These are phyloP conservation scores for Fragilaria crotonensis DNA, from an alignment of 108 stramenopile genomes.

Conservation along the genomic window DNA sequence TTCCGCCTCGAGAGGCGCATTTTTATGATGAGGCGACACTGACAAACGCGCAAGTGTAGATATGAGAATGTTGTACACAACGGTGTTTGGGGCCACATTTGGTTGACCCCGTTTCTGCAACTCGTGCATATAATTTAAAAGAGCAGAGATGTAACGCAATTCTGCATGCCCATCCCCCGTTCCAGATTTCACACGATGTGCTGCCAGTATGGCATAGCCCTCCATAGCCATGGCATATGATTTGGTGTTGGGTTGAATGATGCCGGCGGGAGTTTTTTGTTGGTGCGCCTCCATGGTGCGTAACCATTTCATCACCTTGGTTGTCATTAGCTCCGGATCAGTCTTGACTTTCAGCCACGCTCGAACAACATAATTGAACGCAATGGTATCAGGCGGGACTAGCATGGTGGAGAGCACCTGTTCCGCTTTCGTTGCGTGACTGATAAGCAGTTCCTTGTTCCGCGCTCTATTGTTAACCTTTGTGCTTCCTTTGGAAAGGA, in stretches of 20 bases:
- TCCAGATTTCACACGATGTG: conserved; percentile 9
- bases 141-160: conserved; percentile 7
- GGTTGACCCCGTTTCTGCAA: conserved; percentile 30
- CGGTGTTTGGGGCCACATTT: conserved; percentile 35
- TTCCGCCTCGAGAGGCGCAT: conserved; percentile 53
- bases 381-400: conserved; percentile 50
- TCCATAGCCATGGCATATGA: conserved; percentile 74
- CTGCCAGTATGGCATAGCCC: conserved; percentile 39
- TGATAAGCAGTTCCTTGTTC: conserved; percentile 8
- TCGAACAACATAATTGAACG: conserved; percentile 69
- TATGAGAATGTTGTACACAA: conserved; percentile 66
- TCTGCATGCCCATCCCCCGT: not conserved
- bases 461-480: conserved; percentile 3
- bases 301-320: conserved; percentile 34
- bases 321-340: conserved; percentile 23
- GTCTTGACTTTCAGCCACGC: conserved; percentile 67
- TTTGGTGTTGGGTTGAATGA: conserved; percentile 46
- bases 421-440: conserved; percentile 42
- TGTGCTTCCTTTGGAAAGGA: conserved; percentile 54
- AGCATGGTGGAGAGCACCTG: conserved; percentile 32
- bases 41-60: conserved; percentile 48
- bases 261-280: conserved; percentile 16
- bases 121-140: conserved; percentile 51
- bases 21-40: conserved; percentile 10
- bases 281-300: conserved; percentile 56